Conservation (phyloP, 2,329 filamentous ascomycete genomes). For the Diplodia mutila region DNA sequence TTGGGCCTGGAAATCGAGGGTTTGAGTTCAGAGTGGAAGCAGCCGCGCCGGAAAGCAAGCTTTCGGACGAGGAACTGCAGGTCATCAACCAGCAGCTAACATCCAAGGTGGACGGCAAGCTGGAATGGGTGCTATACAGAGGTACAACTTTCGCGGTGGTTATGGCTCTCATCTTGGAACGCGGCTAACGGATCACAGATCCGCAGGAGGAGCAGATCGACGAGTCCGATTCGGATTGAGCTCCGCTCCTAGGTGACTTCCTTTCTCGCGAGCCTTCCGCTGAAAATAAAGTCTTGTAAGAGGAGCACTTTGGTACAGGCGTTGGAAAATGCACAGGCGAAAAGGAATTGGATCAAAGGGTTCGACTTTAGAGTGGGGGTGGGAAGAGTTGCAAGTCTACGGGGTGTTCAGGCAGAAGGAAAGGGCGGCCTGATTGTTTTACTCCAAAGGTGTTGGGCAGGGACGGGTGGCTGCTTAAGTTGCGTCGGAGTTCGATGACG, state of each 20-base stretch:
- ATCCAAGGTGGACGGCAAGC: slow-evolving; percentile 47
- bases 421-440: not conserved
- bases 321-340: not conserved
- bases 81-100: slow-evolving; percentile 44
- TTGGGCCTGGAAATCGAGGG: slow-evolving; percentile 48
- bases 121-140: slow-evolving; percentile 50
- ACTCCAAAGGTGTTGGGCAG: not conserved
- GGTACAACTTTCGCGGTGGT: slow-evolving; percentile 37
- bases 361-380: not conserved
- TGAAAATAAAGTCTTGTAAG: not conserved
- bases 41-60: slow-evolving; percentile 48
- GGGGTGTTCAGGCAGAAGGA: not conserved
- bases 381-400: not conserved
- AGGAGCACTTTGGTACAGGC: not conserved
- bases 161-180: too few species aligned
- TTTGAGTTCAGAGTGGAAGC: slow-evolving; percentile 50
- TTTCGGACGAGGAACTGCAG: slow-evolving; percentile 46
- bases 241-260: not conserved
- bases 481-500: slow-evolving; percentile 2
- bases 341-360: not conserved
- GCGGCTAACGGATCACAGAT: slow-evolving; percentile 37
- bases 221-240: slow-evolving; percentile 48
- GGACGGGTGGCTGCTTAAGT: not conserved
- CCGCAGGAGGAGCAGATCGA: slow-evolving; percentile 51
- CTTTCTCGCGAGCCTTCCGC: not conserved